Conservation (phyloP, 2,329 filamentous ascomycete genomes). For the Truncatella angustata region DNA sequence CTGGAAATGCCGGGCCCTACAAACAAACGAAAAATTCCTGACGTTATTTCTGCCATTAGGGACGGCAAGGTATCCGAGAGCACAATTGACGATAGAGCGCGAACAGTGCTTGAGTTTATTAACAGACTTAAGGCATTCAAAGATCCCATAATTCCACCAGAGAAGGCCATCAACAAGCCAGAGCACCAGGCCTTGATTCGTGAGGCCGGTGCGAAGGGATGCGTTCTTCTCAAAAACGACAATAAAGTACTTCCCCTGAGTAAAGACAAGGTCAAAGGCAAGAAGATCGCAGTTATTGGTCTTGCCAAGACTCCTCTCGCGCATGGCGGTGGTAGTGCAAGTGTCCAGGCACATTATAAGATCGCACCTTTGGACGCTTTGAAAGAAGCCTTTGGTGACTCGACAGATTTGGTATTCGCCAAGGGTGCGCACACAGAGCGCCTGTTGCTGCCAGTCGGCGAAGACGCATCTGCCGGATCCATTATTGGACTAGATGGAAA, state of each 20-base stretch:
- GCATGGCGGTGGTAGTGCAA: slow-evolving; percentile 16
- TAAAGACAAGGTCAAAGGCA: slow-evolving; percentile 34
- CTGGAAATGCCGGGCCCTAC: slow-evolving; percentile 30
- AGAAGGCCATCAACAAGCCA: slow-evolving; percentile 29
- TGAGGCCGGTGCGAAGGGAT: slow-evolving; percentile 53
- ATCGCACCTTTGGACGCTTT: slow-evolving; percentile 15
- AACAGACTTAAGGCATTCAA: slow-evolving; percentile 21
- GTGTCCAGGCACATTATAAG: slow-evolving; percentile 16
- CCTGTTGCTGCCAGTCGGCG: slow-evolving; percentile 20
- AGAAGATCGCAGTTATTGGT: slow-evolving; percentile 17
- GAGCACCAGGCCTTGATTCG: slow-evolving; percentile 42
- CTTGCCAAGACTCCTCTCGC: slow-evolving; percentile 16
- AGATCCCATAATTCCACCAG: slow-evolving; percentile 18
- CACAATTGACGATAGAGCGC: slow-evolving; percentile 24
- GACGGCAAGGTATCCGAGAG: slow-evolving; percentile 18
- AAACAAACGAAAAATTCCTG: slow-evolving; percentile 11
- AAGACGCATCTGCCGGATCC: slow-evolving; percentile 20
- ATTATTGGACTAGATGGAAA: slow-evolving; percentile 30
- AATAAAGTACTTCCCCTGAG: slow-evolving; percentile 51
- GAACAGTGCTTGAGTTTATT: slow-evolving; percentile 29
- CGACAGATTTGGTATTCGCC: slow-evolving; percentile 21
- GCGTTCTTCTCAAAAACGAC: slow-evolving; percentile 65
- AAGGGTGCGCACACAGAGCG: slow-evolving; percentile 17
- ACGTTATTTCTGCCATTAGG: slow-evolving; percentile 23
- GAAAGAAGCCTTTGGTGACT: slow-evolving; percentile 11